These are phyloP conservation scores for Diaporthe amygdali DNA, from an alignment of 2,329 filamentous ascomycete species.

Conservation along the genomic window DNA sequence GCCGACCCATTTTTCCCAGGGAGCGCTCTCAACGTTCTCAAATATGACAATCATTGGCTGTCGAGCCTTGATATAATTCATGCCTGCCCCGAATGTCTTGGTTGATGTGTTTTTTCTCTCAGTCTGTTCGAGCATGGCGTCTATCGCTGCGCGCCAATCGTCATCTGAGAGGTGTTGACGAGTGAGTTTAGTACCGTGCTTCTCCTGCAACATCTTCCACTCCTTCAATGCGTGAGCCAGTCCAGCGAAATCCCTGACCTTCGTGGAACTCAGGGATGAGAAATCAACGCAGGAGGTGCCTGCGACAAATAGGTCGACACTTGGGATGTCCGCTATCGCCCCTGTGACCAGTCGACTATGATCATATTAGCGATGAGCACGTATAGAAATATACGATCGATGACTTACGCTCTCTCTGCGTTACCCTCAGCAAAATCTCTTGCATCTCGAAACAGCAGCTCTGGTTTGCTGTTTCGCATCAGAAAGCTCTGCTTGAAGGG, in stretches of 20 bases:
- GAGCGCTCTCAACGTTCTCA: conserved; percentile 71
- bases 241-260: conserved; percentile 27
- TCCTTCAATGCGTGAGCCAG: not conserved
- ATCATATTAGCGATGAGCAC: not conserved
- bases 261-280: conserved; percentile 63
- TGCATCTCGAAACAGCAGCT: conserved; percentile 63
- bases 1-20: conserved; percentile 60
- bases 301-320: conserved; percentile 67
- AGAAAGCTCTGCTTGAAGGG: conserved; percentile 70
- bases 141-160: conserved; percentile 25
- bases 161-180: conserved; percentile 44
- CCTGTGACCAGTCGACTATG: conserved; percentile 20
- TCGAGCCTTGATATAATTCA: conserved; percentile 40
- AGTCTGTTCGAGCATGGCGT: not conserved
- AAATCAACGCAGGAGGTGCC: conserved; percentile 81
- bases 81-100: conserved; percentile 31
- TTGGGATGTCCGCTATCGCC: conserved; percentile 50
- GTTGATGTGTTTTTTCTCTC: conserved; percentile 24
- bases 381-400: not conserved
- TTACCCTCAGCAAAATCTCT: conserved; percentile 53
- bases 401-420: conserved; percentile 48
- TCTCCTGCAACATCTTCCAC: conserved; percentile 52
- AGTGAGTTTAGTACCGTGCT: conserved; percentile 48
- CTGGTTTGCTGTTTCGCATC: conserved; percentile 59
- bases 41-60: conserved; percentile 69